Evolutionary conservation across 306 rosid species (phyloP), one percentile per base, ranked within the genome.

Genomic region (Citrullus amarus): DNA sequence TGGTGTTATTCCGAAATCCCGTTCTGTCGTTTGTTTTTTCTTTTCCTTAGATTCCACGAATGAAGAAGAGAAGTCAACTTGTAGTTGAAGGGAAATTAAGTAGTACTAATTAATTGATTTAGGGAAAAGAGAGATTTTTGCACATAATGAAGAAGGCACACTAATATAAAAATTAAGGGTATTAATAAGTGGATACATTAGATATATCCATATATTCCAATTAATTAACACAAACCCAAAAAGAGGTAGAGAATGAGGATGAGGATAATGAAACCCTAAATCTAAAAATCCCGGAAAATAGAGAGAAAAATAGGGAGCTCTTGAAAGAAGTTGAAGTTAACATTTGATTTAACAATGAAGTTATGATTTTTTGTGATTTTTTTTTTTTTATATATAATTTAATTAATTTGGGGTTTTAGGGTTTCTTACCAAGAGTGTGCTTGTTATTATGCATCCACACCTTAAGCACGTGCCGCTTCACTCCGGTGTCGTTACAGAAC

Each of bases 391-490:
- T 56, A 9, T 25, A 25, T 25, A 9, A 0, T n/a, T 53, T 53
- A 53, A 53, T 53, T 53, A 48, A 48, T 53, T 0, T 16, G 57
- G 54, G 54, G 54, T 12, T 25, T 67, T 81, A 78, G 97, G 98
- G 96, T 89, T 95, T 92, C 95, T 95, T 95, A 86, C 98, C 97
- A 15, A 92, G 93, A 54, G 98, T 95, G 90, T 91, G 97, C 85
- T 95, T 95, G 97, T 95, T 95, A 87, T 95, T 95, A 83, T 95
- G 98, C 97, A 95, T 92, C 98, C 98, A 95, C 59, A 95, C 98
- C 88, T 95, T 95, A 55, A 95, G 97, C 54, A 95, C 98, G 17
- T 92, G 95, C 57, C 98, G 97, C 82, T 87, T 87, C 0, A 95
- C 90, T 0, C 98, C 98, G 3, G 91, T 89, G 14, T 92, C 97